Conservation (phyloP, 306 rosid genomes). For the Inga laurina region DNA sequence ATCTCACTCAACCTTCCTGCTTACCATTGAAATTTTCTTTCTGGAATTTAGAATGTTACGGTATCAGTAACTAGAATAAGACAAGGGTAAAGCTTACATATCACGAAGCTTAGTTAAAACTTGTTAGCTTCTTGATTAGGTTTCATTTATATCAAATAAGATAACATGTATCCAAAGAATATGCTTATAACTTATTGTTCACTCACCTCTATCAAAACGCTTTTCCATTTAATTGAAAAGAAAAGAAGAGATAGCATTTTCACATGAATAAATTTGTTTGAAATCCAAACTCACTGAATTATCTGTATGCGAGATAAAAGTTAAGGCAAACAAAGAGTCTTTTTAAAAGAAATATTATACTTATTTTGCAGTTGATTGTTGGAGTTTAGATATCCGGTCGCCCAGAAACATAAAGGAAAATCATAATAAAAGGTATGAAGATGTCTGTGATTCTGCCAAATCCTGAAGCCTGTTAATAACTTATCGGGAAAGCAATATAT, state of each 20-base stretch:
- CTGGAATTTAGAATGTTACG: conserved; percentile 5
- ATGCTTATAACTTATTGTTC: not conserved
- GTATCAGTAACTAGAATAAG: not conserved
- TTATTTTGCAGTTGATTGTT: not conserved
- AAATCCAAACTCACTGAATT: not conserved
- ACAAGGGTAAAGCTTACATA: not conserved
- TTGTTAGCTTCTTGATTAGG: not conserved
- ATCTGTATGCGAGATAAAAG: not conserved
- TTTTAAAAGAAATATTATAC: not conserved
- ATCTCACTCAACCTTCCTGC: not conserved
- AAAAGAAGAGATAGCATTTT: not conserved
- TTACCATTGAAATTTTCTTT: conserved; percentile 1
- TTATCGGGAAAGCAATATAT: too few relatives aligned
- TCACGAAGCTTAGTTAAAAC: not conserved
- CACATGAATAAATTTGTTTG: not conserved
- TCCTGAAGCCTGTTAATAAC: too few relatives aligned
- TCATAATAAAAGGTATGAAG: not conserved
- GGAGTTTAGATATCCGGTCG: conserved; percentile 18
- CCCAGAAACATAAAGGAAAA: conserved; percentile 19
- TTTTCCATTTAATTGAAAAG: not conserved
- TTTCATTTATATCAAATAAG: not conserved
- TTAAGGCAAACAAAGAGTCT: not conserved
- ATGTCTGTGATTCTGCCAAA: not conserved
- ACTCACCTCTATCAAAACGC: not conserved
- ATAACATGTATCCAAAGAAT: not conserved